These are phyloP conservation scores for Henningerozyma blattae DNA, from an alignment of 805 yeast genomes.

Conservation along the genomic window DNA sequence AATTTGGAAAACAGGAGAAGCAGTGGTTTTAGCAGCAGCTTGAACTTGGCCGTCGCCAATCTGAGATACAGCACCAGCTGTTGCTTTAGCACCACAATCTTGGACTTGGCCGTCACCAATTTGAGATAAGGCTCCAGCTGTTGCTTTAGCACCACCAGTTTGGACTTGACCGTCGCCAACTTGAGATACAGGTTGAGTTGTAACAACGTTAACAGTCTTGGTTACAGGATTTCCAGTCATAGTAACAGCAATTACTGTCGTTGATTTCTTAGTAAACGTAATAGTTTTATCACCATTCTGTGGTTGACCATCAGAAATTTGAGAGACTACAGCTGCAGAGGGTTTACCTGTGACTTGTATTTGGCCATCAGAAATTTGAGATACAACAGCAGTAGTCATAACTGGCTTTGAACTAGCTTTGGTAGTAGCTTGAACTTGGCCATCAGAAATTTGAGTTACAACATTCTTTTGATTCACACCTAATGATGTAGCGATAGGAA, in stretches of 20 bases:
- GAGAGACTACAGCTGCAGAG: neutral
- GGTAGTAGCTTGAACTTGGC: conserved; percentile 26
- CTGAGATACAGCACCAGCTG: too few relatives aligned
- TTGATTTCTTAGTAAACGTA: conserved; percentile 4
- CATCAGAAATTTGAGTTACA: conserved; percentile 28
- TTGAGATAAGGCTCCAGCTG: conserved; percentile 24
- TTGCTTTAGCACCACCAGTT: conserved; percentile 13
- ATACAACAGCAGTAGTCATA: conserved; percentile 23
- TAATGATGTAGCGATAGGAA: too few relatives aligned
- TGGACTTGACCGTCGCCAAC: conserved; percentile 18
- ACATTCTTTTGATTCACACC: too few relatives aligned
- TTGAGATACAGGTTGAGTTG: conserved; percentile 9
- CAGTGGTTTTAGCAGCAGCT: too few relatives aligned
- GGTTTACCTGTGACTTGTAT: conserved; percentile 21
- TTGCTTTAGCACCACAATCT: too few relatives aligned
- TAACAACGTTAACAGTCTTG: conserved; percentile 12
- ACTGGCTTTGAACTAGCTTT: conserved; percentile 43
- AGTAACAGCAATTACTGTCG: conserved; percentile 3
- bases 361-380: conserved; percentile 18
- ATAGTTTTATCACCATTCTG: conserved; percentile 6
- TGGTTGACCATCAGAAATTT: conserved; percentile 4
- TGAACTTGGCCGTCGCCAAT: too few relatives aligned
- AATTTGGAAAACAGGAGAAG: too few relatives aligned
- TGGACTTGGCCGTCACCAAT: conserved; percentile 51
- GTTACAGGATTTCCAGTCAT: conserved; percentile 26